Base-by-base conservation (phyloP, 2,329 filamentous ascomycete species). In the Fusarium pseudoanthophilum region DNA sequence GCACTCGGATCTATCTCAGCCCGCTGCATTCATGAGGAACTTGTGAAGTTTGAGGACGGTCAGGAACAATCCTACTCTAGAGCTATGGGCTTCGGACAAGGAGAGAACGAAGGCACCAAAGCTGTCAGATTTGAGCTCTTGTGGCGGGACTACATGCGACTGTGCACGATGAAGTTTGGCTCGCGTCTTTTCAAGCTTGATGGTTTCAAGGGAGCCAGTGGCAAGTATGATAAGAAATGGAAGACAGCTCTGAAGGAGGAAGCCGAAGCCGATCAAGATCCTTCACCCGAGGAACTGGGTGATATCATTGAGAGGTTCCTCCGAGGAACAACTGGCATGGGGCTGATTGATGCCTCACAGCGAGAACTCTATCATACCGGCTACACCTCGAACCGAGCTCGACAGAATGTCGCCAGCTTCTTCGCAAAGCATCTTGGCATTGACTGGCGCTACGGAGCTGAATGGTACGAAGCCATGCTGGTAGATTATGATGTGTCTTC, bases 71-170 rank as follows among this genome's bases (percentile, higher is more conserved):
- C 75, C 3, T 84, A 85, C 52, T 77, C 84, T 34, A 76, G 81
- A 0, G 84, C 84, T 0, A 67, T 82, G 4, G 92, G 92, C 0
- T 95, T 90, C 64, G 92, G 90, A 1, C 81, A 90, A 56, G 93
- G 93, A 0, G 91, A 95, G 79, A 95, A 92, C 58, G 88, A 89
- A 36, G 92, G 93, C 1, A 94, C 92, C 1, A 87, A 87, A 39
- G 88, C 86, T 1, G 87, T 95, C 2, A 88, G 93, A 0, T 91
- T 93, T 63, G 92, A 95, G 77, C 84, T 96, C 0, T 81, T 95
- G 0, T 94, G 92, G 93, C 85, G 93, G 45, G 93, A 95, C 77
- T 95, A 95, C 77, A 94, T 95, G 91, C 87, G 92, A 2, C 86
- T 95, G 0, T 94, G 92, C 78, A 91, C 90, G 11, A 86, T 87